Percentiles rank a stretch among this genome's conserved stretches.
Conservation (phyloP, 805 yeast genomes). For the Hanseniaspora nectarophila region DNA sequence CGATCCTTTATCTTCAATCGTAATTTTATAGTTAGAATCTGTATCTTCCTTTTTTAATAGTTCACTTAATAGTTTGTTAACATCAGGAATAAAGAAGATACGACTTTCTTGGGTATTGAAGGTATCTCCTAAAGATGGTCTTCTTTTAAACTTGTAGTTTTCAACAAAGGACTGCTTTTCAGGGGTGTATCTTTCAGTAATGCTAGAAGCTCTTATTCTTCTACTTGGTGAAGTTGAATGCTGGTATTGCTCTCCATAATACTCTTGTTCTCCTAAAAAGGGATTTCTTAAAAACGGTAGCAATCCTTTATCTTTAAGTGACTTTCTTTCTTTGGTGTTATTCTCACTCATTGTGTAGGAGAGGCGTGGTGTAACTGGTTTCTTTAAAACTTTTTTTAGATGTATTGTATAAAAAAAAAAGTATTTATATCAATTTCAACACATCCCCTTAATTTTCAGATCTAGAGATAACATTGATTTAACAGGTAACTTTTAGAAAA, state of each 20-base stretch:
- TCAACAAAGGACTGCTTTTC: slow-evolving; percentile 5
- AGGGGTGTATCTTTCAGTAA: slow-evolving; percentile 6
- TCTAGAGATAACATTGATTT: too few relatives aligned
- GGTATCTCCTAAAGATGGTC: slow-evolving; percentile 46
- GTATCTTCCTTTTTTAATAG: slow-evolving; percentile 71
- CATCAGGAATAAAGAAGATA: slow-evolving; percentile 57
- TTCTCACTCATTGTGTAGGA: neutral
- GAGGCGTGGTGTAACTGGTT: too few relatives aligned
- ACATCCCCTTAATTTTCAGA: too few relatives aligned
- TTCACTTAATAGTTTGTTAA: slow-evolving; percentile 58
- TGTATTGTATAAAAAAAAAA: too few relatives aligned
- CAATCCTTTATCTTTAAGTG: neutral
- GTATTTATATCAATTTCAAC: too few relatives aligned
- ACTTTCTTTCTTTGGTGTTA: neutral
- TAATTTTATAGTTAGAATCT: slow-evolving; percentile 70
- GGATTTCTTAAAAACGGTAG: slow-evolving; percentile 7
- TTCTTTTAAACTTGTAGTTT: slow-evolving; percentile 30
- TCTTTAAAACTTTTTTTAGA: too few relatives aligned
- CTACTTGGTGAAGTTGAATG: slow-evolving; percentile 13
- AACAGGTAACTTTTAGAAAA: too few relatives aligned
- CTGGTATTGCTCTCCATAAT: slow-evolving; percentile 12
- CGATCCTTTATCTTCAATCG: slow-evolving; percentile 76
- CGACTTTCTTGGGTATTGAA: slow-evolving; percentile 29
- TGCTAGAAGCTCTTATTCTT: slow-evolving; percentile 13
- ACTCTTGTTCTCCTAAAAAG: slow-evolving; percentile 7